phyloP scores from a whole-genome alignment of 176 grass and related monocot genomes.

The Carex myosuroides region DNA sequence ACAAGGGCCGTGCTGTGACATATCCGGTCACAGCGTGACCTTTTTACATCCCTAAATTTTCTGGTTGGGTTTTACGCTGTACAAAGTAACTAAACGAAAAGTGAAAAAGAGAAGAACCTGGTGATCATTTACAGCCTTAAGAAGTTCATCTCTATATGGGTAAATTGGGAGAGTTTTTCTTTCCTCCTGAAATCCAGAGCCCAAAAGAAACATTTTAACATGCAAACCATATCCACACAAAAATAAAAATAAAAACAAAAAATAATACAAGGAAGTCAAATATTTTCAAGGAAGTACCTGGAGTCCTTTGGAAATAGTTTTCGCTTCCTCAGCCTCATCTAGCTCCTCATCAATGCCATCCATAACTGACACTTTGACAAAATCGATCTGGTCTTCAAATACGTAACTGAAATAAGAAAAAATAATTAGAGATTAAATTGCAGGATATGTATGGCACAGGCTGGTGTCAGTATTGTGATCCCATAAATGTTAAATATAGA shows the following conservation, averaged over 20 bases:
- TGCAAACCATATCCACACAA: not conserved
- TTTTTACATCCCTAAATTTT: not conserved
- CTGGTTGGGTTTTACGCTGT: not conserved
- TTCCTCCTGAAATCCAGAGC: conserved; percentile 53
- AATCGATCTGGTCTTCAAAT: conserved; percentile 86
- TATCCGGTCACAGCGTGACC: too few relatives aligned
- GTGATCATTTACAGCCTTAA: conserved; percentile 61
- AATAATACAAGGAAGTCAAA: not conserved
- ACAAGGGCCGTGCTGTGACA: too few relatives aligned
- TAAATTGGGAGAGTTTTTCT: conserved; percentile 89
- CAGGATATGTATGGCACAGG: not conserved
- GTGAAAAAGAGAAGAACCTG: conserved; percentile 38
- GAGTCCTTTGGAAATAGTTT: conserved; percentile 64
- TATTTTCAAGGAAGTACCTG: conserved; percentile 40
- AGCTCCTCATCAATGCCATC: conserved; percentile 61
- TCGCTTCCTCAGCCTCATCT: conserved; percentile 48
- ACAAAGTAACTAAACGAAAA: conserved; percentile 13
- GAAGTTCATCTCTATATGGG: conserved; percentile 72
- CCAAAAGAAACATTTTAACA: conserved; percentile 8
- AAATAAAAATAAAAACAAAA: not conserved
- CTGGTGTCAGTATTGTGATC: not conserved
- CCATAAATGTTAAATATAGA: not conserved
- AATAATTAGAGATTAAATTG: conserved; percentile 4
- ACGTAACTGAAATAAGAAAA: conserved; percentile 50
- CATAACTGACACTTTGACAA: conserved; percentile 83